Percentiles rank a stretch among this genome's conserved stretches.
Evolutionary conservation across 192 early-diverging fungal species (phyloP).

Genomic region (Cetraspora pellucida): DNA sequence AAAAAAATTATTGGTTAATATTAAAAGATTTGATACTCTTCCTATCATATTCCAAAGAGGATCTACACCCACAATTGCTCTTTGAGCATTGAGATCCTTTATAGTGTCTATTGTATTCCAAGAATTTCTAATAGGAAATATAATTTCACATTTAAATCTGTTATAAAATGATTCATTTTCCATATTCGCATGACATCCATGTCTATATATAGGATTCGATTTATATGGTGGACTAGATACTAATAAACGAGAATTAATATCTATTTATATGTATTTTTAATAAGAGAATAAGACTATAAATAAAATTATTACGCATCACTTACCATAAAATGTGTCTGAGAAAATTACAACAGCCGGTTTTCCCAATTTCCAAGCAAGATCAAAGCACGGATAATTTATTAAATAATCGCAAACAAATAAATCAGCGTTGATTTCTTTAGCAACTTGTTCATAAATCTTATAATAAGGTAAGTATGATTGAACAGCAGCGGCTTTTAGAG

Average conservation of each 20-base stretch:
- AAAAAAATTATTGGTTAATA: slow-evolving; percentile 21
- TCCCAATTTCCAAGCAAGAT: slow-evolving; percentile 16
- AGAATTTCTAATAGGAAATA: background rate
- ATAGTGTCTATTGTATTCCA: no score
- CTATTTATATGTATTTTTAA: no score
- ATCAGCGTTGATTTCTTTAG: slow-evolving; percentile 5
- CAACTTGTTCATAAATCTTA: slow-evolving; percentile 12
- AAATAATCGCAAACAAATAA: slow-evolving; percentile 21
- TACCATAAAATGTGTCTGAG: background rate
- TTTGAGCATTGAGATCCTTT: slow-evolving; percentile 1
- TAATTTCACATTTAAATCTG: slow-evolving; percentile 10
- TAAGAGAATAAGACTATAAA: no score
- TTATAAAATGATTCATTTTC: no score
- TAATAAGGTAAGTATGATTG: background rate
- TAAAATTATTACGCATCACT: background rate
- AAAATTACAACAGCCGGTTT: slow-evolving; percentile 9
- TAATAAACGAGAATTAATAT: no score
- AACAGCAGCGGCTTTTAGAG: background rate
- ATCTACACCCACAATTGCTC: background rate
- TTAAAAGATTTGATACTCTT: background rate
- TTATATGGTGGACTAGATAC: background rate
- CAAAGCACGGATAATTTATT: slow-evolving; percentile 1
- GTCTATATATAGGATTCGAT: background rate
- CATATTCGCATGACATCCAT: slow-evolving; percentile 28
- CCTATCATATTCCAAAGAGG: background rate